A percentile compares a stretch with the other conserved stretches of the same genome.
Conservation (phyloP, 495 filamentous ascomycete species). For the Massariosphaeria phaeospora region DNA sequence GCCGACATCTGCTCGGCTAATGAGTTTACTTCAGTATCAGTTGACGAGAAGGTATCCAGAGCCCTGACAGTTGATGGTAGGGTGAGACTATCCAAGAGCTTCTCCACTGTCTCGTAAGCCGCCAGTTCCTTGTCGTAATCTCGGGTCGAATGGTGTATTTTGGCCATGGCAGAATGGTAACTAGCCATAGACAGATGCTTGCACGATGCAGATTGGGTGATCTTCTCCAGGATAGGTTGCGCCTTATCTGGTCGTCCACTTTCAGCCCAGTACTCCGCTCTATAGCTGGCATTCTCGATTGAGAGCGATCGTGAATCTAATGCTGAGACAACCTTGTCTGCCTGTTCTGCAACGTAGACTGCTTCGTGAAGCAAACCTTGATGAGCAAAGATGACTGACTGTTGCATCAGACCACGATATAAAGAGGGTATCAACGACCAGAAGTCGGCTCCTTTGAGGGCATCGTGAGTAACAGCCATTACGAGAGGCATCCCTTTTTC, state of each 20-base stretch:
- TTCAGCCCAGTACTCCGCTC: conserved; percentile 61
- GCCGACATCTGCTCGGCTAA: conserved; percentile 9
- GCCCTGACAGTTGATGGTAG: conserved; percentile 8
- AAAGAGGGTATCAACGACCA: conserved; percentile 75
- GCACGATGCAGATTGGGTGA: neutral
- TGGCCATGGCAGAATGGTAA: conserved; percentile 16
- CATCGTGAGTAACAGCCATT: conserved; percentile 28
- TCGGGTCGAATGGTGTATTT: conserved; percentile 6
- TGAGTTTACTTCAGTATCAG: conserved; percentile 3
- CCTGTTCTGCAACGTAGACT: conserved; percentile 82
- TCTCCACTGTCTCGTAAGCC: conserved; percentile 36
- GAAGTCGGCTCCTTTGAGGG: conserved; percentile 60
- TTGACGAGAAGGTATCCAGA: conserved; percentile 3
- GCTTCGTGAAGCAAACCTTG: conserved; percentile 85
- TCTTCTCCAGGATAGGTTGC: conserved; percentile 33
- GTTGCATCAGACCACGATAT: conserved; percentile 61
- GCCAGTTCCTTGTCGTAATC: conserved; percentile 34
- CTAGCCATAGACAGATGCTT: conserved; percentile 10
- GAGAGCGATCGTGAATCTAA: conserved; percentile 57
- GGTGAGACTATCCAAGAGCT: conserved; percentile 9
- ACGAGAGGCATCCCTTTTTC: conserved; percentile 22
- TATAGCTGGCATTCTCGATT: conserved; percentile 51
- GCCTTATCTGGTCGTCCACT: conserved; percentile 60
- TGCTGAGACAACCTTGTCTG: conserved; percentile 68
- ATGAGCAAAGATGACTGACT: conserved; percentile 71